phyloP scores from a whole-genome alignment of 1,284 basidiomycete genomes.

The Schizopora paradoxa region DNA sequence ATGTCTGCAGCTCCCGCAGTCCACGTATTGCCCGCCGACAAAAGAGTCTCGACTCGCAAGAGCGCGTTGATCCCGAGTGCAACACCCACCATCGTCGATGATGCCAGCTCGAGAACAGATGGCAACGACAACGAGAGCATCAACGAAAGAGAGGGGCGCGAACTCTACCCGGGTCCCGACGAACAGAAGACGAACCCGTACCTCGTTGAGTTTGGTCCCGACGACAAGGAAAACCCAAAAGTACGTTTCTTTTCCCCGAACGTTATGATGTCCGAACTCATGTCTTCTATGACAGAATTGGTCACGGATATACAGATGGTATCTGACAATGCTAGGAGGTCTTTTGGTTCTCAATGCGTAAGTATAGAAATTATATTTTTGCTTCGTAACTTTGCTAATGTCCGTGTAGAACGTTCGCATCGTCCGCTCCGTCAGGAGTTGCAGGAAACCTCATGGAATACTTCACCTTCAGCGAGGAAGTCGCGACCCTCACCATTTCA shows the following conservation, averaged over 20 bases:
- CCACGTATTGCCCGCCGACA: conserved; percentile 1
- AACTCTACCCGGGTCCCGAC: conserved; percentile 15
- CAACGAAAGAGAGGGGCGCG: conserved; percentile 14
- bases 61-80: conserved; percentile 4
- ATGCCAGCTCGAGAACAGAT: background rate
- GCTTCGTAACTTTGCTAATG: background rate
- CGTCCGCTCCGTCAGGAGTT: conserved; percentile 50
- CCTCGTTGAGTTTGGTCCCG: conserved; percentile 31
- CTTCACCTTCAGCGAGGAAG: conserved; percentile 52
- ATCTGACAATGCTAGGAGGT: conserved; percentile 54
- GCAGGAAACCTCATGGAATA: conserved; percentile 40
- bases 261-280: background rate
- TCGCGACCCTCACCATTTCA: conserved; percentile 34
- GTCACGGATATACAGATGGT: conserved; percentile 53
- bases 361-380: conserved; percentile 26
- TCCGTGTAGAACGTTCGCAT: conserved; percentile 49
- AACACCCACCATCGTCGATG: conserved; percentile 16
- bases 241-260: conserved; percentile 21
- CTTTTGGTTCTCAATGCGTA: conserved; percentile 66
- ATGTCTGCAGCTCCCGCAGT: background rate
- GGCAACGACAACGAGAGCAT: conserved; percentile 9
- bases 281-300: conserved; percentile 42
- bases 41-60: background rate
- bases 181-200: conserved; percentile 24
- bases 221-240: conserved; percentile 40